Evolutionary conservation across 768 basidiomycete genomes (phyloP).

Genomic region (Rhizopogon sp.): DNA sequence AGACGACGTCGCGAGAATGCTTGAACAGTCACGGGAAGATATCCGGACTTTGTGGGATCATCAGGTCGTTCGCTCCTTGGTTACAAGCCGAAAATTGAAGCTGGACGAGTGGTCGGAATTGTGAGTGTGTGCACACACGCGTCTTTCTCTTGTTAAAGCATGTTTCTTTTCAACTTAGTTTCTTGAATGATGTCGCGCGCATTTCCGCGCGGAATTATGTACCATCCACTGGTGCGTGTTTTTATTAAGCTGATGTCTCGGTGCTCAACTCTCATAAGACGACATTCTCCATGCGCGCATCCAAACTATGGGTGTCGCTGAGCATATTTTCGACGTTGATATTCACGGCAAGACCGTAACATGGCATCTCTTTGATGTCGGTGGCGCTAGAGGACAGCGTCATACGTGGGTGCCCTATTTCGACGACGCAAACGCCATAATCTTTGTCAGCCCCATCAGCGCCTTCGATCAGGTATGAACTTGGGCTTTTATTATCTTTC

Average conservation of each 20-base stretch:
- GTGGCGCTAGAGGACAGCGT: conserved; percentile 66
- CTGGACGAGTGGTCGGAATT: conserved; percentile 88
- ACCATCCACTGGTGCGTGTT: conserved; percentile 61
- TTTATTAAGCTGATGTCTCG: conserved; percentile 20
- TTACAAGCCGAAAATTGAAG: conserved; percentile 63
- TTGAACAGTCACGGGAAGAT: conserved; percentile 56
- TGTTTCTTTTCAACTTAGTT: conserved; percentile 37
- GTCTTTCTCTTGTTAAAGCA: conserved; percentile 2
- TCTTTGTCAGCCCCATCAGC: conserved; percentile 74
- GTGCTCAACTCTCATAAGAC: conserved; percentile 39
- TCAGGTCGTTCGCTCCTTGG: conserved; percentile 62
- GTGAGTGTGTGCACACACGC: conserved; percentile 44
- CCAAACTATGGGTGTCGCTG: conserved; percentile 85
- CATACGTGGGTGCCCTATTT: conserved; percentile 70
- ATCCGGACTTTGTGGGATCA: conserved; percentile 71
- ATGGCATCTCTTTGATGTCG: conserved; percentile 71
- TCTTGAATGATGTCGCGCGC: conserved; percentile 68
- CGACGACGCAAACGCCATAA: conserved; percentile 74
- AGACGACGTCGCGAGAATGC: conserved; percentile 55
- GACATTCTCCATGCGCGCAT: conserved; percentile 88
- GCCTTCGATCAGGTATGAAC: conserved; percentile 66
- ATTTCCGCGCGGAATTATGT: conserved; percentile 66
- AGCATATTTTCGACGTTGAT: conserved; percentile 78
- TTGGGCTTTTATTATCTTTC: neutral
- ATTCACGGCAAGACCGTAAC: conserved; percentile 74